Evolutionary conservation across 805 yeast species (phyloP), one percentile per base, ranked within the genome.

Genomic region (Kodamaea sagamina): DNA sequence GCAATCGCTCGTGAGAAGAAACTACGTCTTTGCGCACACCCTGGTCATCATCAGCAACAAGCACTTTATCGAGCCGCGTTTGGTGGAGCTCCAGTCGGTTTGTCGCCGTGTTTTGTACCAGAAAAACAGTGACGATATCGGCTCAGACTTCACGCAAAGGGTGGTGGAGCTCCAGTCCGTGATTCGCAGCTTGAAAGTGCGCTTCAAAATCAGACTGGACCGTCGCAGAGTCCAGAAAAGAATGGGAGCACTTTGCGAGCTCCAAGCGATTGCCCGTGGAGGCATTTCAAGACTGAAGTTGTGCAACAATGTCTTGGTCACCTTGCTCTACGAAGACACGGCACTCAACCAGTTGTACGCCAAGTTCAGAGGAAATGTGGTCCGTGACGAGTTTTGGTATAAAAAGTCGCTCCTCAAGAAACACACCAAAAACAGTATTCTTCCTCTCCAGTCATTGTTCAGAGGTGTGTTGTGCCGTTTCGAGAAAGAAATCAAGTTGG

Each of bases 391-490:
- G 8, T 21, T 37, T 4, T 28, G 34, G 29, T 29, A 29, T 7
- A 17, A 29, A 3, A 29, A 29, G 11, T 17, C 34, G 4, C 17
- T 15, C 16, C 21, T 13, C 28, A 28, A 29, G 13, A 21, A 29
- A 10, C 10, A 28, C 29, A 18, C 32, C 28, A 35, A 28, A 26
- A 16, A 21, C n/a, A 53, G 51, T 25, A 49, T 42, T 2, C 41
- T 64, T 19, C 25, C 41, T 10, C 47, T 86, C 2, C 93, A 87
- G 60, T 73, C 86, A 0, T 51, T 64, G 4, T 66, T 82, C 43
- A 73, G 89, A 50, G 95, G 92, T 19, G 77, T 82, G 4, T 64
- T 82, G 19, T 62, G 74, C 1, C 68, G 95, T 47, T 82, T 81
- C 53, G 63, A 72, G 3, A 57, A 67, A 32, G 92, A 84, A 42